Evolutionary conservation across 768 basidiomycete genomes (phyloP).

Genomic region (Rubroboletus pulcherrimus): DNA sequence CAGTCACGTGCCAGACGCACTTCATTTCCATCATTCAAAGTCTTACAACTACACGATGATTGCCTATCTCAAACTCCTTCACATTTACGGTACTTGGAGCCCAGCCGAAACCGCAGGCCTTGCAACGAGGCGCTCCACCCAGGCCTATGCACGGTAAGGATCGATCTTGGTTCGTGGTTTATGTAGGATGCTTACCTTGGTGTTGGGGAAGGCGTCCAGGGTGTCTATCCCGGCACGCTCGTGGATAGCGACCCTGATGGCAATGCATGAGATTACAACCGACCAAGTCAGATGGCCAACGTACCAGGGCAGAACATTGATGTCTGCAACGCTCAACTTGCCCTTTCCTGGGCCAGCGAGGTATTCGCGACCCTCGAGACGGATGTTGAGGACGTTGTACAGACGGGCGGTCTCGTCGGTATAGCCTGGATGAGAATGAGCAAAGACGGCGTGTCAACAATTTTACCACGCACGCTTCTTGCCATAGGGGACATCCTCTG

Average conservation of each 20-base stretch:
- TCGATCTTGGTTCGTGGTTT: background rate
- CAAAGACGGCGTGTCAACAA: background rate
- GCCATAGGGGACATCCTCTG: conserved; percentile 65
- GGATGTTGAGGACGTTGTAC: conserved; percentile 78
- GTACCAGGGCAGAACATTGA: conserved; percentile 66
- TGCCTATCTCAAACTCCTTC: background rate
- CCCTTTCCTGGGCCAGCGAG: conserved; percentile 74
- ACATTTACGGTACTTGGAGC: conserved; percentile 15
- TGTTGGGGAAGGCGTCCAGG: conserved; percentile 59
- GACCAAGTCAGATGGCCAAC: conserved; percentile 2
- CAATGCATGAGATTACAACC: background rate
- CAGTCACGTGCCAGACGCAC: conserved; percentile 8
- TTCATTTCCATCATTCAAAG: background rate
- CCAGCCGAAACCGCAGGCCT: conserved; percentile 26
- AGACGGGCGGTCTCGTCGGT: conserved; percentile 77
- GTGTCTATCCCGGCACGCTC: conserved; percentile 47
- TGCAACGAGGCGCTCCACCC: conserved; percentile 27
- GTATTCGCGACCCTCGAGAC: conserved; percentile 70
- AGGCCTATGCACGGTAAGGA: conserved; percentile 17
- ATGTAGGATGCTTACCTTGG: conserved; percentile 41
- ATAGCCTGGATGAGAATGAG: conserved; percentile 50
- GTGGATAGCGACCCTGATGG: conserved; percentile 52
- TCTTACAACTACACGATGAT: background rate
- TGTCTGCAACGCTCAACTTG: conserved; percentile 66
- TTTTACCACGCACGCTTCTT: conserved; percentile 48